Evolutionary conservation across 2,329 filamentous ascomycete species (phyloP).

Genomic region (Dothiorella sarmentorum): DNA sequence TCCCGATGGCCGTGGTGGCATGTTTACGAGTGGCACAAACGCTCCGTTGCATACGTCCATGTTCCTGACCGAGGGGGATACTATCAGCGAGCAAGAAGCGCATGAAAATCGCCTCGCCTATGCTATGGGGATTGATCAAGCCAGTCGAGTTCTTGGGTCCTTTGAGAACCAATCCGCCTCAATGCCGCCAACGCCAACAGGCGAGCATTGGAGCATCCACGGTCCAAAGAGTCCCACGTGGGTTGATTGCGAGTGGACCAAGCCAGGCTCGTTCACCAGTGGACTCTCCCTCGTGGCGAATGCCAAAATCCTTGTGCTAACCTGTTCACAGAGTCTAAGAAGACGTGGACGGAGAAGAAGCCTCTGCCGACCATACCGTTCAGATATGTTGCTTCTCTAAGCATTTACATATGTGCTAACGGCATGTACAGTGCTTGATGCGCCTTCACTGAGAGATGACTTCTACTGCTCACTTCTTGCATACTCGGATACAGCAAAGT

Average conservation of each 20-base stretch:
- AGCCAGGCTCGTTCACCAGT: conserved; percentile 31
- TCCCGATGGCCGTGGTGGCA: conserved; percentile 60
- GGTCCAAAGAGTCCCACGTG: conserved; percentile 29
- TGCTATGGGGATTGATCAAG: conserved; percentile 75
- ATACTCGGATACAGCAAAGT: conserved; percentile 71
- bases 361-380: conserved; percentile 70
- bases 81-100: conserved; percentile 61
- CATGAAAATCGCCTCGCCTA: conserved; percentile 73
- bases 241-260: conserved; percentile 42
- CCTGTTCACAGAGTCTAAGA: conserved; percentile 25
- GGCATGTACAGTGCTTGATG: conserved; percentile 70
- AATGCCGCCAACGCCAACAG: not conserved
- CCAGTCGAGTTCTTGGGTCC: conserved; percentile 58
- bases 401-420: conserved; percentile 29
- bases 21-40: conserved; percentile 68
- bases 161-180: not conserved
- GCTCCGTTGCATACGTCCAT: conserved; percentile 61
- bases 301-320: conserved; percentile 19
- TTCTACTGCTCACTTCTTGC: conserved; percentile 92
- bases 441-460: conserved; percentile 84
- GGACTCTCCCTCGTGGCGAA: not conserved
- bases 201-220: not conserved
- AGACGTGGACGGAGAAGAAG: conserved; percentile 28
- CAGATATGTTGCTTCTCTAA: conserved; percentile 55
- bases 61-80: conserved; percentile 50